Base-by-base conservation (phyloP, 495 filamentous ascomycete species). In the Lasiosphaeria ovina region DNA sequence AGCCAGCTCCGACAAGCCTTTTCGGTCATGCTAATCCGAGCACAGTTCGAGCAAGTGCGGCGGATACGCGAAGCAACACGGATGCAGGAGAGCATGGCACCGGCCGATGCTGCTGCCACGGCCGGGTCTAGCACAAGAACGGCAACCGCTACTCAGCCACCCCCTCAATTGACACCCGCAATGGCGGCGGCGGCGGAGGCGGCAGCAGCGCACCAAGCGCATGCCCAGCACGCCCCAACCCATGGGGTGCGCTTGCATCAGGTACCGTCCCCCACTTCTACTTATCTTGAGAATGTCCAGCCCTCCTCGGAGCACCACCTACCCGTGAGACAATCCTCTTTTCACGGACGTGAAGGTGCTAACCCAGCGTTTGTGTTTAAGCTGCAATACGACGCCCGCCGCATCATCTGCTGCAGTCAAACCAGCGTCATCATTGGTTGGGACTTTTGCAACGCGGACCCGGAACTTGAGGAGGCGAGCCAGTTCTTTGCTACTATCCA, bases 391-490 rank as follows among this genome's bases (percentile, higher is more conserved):
- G 94, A 98, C 68, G 87, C 92, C 0, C 82, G 93, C 50, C 87
- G 93, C 69, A 96, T 98, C 71, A 89, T 98, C 56, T 96, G 92
- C 74, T 96, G 93, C 64, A 91, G 87, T 51, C 92, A 97, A 67
- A 89, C 94, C 58, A 88, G 86, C 35, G 86, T 87, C 54, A 98
- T 98, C 61, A 91, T 98, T 3, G 94, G 93, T 4, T 98, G 94
- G 94, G 94, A 98, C 76, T 98, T 97, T 80, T 93, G 92, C 53
- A 89, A 89, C 64, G 89, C 84, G n/a, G 94, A 98, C 55, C 76
- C 84, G 66, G 85, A 92, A 62, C 86, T 98, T 50, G 85, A 92
- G 56, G 87, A 90, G 68, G 90, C 90, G 3, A 85, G 85, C 55
- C 85, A 82, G 42, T 97, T 96, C 70, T 97, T 97, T 64, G 78